A percentile compares a stretch with the other conserved stretches of the same genome.
Conservation (phyloP, 345 rosid genomes). For the Brassica cretica region DNA sequence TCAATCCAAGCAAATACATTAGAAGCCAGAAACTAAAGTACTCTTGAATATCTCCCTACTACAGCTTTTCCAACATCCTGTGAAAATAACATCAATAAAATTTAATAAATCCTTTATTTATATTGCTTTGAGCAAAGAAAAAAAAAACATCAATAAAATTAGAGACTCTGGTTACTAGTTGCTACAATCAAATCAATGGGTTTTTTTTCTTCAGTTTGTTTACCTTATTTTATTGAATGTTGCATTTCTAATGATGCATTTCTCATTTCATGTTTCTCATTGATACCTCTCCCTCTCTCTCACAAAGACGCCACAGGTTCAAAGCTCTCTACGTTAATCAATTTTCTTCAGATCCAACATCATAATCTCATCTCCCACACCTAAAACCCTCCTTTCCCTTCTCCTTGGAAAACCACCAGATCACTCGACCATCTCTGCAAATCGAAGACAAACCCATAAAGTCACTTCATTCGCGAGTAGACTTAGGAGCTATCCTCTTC, state of each 20-base stretch:
- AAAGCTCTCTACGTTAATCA: slow-evolving; percentile 16
- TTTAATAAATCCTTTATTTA: no score
- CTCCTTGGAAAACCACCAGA: slow-evolving; percentile 32
- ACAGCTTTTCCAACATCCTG: no score
- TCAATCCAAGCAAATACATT: no score
- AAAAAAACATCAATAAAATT: no score
- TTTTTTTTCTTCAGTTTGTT: not conserved
- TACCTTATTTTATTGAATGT: not conserved
- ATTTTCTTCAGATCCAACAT: slow-evolving; percentile 16
- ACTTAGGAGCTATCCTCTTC: no score
- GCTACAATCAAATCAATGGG: not conserved
- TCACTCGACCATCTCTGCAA: slow-evolving; percentile 29
- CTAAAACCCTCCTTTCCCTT: slow-evolving; percentile 29
- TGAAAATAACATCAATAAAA: no score
- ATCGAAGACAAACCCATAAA: not conserved
- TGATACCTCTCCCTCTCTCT: not conserved
- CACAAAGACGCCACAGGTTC: slow-evolving; percentile 8
- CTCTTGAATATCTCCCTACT: no score
- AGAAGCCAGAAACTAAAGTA: no score
- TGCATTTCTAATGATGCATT: not conserved
- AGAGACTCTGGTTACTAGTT: not conserved
- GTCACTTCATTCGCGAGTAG: no score
- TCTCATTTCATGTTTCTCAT: not conserved
- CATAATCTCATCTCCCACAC: slow-evolving; percentile 29
- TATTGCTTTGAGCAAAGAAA: no score